Conservation (phyloP, 495 filamentous ascomycete genomes). For the Penicillium robsamsonii region DNA sequence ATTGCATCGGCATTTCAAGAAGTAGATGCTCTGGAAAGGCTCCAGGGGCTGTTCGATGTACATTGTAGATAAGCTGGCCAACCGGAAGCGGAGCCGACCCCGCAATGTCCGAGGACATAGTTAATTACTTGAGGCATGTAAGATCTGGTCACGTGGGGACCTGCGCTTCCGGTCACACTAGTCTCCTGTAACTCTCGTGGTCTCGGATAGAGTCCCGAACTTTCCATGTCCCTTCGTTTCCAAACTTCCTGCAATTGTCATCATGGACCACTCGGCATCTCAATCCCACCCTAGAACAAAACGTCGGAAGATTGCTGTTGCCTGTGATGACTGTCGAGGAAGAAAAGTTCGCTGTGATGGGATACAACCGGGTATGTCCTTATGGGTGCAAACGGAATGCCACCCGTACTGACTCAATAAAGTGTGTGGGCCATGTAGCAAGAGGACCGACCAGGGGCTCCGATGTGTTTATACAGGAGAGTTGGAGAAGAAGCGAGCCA, state of each 20-base stretch:
- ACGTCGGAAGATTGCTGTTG: constrained; percentile 37
- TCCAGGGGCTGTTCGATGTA: no score
- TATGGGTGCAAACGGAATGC: constrained; percentile 14
- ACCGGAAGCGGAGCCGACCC: no score
- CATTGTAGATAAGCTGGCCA: no score
- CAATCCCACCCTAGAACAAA: constrained; percentile 14
- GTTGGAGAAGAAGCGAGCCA: constrained; percentile 33
- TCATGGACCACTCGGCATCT: neutral
- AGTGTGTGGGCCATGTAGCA: constrained; percentile 42
- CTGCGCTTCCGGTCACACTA: neutral
- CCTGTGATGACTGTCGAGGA: constrained; percentile 39
- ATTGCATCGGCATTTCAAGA: neutral
- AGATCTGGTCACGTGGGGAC: neutral
- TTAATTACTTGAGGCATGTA: no score
- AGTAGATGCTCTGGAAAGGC: neutral
- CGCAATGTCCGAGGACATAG: no score
- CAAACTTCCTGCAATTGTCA: neutral
- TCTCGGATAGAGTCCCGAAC: constrained; percentile 13
- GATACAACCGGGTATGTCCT: constrained; percentile 34
- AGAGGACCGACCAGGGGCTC: constrained; percentile 17
- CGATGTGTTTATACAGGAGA: constrained; percentile 37
- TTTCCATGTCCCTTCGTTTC: neutral
- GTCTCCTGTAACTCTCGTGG: neutral
- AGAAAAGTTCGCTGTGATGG: constrained; percentile 42
- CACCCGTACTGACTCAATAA: constrained; percentile 13